Evolutionary conservation across 1,284 basidiomycete genomes (phyloP).

Genomic region (Cerrena zonata): DNA sequence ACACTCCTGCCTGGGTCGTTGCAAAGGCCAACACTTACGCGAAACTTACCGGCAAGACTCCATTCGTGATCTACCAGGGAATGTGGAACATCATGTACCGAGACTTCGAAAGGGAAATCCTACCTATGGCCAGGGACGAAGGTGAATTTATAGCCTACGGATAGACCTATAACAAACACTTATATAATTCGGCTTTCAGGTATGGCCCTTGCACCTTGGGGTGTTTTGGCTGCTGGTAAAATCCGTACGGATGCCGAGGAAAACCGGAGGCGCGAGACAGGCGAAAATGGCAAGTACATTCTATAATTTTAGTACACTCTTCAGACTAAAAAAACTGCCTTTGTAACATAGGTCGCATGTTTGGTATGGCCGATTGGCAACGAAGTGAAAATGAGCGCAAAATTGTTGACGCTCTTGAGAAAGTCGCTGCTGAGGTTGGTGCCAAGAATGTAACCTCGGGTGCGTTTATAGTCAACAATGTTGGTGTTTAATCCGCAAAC

Average conservation of each 20-base stretch:
- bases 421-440: no score
- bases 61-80: constrained; percentile 52
- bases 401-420: constrained; percentile 22
- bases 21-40: constrained; percentile 25
- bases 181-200: constrained; percentile 1
- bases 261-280: constrained; percentile 17
- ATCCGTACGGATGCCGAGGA: no score
- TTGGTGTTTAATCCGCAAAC: no score
- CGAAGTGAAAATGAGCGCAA: constrained; percentile 19
- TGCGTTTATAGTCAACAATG: no score
- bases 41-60: constrained; percentile 38
- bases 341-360: constrained; percentile 6
- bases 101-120: constrained; percentile 46
- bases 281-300: constrained; percentile 5
- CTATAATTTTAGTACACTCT: not conserved
- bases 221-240: constrained; percentile 24
- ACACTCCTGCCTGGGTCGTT: constrained; percentile 27
- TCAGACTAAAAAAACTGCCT: constrained; percentile 22
- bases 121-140: constrained; percentile 43
- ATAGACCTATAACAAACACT: no score
- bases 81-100: constrained; percentile 43
- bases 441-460: constrained; percentile 17
- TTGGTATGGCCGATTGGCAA: constrained; percentile 16
- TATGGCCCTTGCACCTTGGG: constrained; percentile 23
- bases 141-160: no score